Conservation (phyloP, 306 rosid genomes). For the Corylus americana region DNA sequence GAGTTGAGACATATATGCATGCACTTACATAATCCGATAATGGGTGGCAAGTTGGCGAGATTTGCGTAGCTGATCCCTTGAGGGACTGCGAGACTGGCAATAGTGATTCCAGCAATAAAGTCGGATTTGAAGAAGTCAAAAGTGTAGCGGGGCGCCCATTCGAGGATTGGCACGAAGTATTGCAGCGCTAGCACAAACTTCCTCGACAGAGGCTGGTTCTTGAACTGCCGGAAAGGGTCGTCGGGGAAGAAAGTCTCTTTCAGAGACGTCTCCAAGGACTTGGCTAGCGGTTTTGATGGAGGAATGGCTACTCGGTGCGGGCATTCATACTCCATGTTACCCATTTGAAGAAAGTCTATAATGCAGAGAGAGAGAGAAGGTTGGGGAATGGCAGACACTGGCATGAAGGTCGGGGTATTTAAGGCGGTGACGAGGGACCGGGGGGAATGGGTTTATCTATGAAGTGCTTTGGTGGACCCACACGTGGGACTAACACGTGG, state of each 20-base stretch:
- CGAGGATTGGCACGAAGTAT: conserved; percentile 71
- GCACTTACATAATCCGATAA: conserved; percentile 81
- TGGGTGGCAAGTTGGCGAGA: conserved; percentile 93
- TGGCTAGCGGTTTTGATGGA: conserved; percentile 60
- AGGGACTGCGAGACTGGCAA: conserved; percentile 93
- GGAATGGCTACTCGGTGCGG: conserved; percentile 58
- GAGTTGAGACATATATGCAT: neutral
- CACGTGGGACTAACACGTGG: conserved; percentile 16
- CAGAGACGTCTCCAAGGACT: conserved; percentile 46
- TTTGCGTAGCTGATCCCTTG: conserved; percentile 98
- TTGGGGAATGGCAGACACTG: neutral
- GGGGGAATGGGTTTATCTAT: neutral
- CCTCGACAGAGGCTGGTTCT: conserved; percentile 48
- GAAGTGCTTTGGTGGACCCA: conserved; percentile 32
- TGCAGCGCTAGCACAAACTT: conserved; percentile 54
- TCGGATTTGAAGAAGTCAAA: conserved; percentile 67
- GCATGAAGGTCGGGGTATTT: neutral
- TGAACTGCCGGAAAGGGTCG: conserved; percentile 77
- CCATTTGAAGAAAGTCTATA: conserved; percentile 42
- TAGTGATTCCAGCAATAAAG: conserved; percentile 84
- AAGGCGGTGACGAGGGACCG: neutral
- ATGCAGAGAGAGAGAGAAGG: neutral
- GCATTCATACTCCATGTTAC: conserved; percentile 45
- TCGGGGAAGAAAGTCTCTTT: conserved; percentile 91
- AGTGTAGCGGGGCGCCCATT: conserved; percentile 77